phyloP scores from a whole-genome alignment of 495 filamentous ascomycete species.

The Terfezia claveryi region DNA sequence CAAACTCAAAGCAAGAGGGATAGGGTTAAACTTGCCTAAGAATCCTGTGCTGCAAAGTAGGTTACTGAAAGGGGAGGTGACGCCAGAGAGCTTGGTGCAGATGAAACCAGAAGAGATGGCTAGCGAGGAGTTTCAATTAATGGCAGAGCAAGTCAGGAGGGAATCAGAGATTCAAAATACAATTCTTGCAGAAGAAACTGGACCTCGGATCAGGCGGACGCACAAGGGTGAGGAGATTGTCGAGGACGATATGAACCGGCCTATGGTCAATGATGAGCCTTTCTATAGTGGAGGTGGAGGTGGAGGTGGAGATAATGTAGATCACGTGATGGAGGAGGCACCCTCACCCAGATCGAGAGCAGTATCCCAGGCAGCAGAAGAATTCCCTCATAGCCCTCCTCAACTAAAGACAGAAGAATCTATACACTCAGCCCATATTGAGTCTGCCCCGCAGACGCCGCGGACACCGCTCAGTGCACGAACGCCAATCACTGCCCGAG shows the following conservation, averaged over 20 bases:
- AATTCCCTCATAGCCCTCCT: background rate
- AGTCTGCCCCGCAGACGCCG: background rate
- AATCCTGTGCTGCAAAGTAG: constrained; percentile 59
- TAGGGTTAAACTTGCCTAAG: constrained; percentile 65
- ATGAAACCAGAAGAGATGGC: constrained; percentile 83
- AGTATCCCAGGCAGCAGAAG: background rate
- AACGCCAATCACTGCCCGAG: background rate
- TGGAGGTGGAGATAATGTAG: background rate
- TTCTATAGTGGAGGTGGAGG: background rate
- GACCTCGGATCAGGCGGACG: constrained; percentile 65
- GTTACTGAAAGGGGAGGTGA: constrained; percentile 45
- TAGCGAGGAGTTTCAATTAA: constrained; percentile 64
- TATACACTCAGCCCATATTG: background rate
- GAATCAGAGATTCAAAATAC: constrained; percentile 67
- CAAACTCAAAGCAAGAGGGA: constrained; percentile 35
- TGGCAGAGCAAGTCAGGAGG: constrained; percentile 45
- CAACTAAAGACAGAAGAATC: background rate
- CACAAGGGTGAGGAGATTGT: constrained; percentile 91
- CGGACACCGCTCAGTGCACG: background rate
- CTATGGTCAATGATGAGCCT: background rate
- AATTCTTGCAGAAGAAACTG: constrained; percentile 32
- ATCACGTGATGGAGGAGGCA: background rate
- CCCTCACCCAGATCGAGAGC: background rate
- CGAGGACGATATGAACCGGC: constrained; percentile 32
- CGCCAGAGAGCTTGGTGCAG: constrained; percentile 46